These are phyloP conservation scores for Hanseniaspora mollemarum DNA, from an alignment of 805 yeast species.

Conservation along the genomic window DNA sequence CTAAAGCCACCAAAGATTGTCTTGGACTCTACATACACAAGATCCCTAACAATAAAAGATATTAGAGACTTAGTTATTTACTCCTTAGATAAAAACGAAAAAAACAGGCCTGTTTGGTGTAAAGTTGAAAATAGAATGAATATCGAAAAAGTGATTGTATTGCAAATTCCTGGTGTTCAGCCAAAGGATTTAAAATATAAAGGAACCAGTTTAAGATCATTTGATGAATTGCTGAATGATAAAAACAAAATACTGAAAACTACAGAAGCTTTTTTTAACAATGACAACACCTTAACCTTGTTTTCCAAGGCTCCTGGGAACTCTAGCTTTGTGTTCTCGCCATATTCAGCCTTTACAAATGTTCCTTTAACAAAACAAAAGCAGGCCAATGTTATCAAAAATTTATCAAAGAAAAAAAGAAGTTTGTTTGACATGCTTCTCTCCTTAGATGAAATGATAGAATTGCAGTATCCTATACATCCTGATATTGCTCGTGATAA, in stretches of 20 bases:
- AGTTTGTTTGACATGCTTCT: conserved; percentile 45
- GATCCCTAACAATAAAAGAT: conserved; percentile 31
- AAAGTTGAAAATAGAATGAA: conserved; percentile 37
- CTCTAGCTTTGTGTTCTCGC: conserved; percentile 43
- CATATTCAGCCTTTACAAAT: conserved; percentile 43
- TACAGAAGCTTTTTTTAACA: conserved; percentile 6
- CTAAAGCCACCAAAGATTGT: conserved; percentile 27
- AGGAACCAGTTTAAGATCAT: background rate
- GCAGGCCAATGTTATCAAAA: conserved; percentile 32
- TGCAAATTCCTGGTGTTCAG: conserved; percentile 57
- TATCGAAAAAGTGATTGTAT: conserved; percentile 44
- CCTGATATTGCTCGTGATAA: conserved; percentile 25
- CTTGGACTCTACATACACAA: conserved; percentile 25
- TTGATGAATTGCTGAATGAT: conserved; percentile 9
- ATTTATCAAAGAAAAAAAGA: conserved; percentile 28
- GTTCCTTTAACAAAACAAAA: conserved; percentile 50
- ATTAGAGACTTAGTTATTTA: conserved; percentile 39
- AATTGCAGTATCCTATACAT: conserved; percentile 53
- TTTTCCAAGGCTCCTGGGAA: conserved; percentile 58
- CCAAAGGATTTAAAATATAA: conserved; percentile 28
- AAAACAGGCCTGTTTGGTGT: conserved; percentile 39
- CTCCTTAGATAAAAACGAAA: conserved; percentile 33
- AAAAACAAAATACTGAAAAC: conserved; percentile 4
- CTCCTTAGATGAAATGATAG: conserved; percentile 37
- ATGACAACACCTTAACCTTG: conserved; percentile 18